Evolutionary conservation across 2,329 filamentous ascomycete species (phyloP).

Genomic region (Mycocentrospora acerina): DNA sequence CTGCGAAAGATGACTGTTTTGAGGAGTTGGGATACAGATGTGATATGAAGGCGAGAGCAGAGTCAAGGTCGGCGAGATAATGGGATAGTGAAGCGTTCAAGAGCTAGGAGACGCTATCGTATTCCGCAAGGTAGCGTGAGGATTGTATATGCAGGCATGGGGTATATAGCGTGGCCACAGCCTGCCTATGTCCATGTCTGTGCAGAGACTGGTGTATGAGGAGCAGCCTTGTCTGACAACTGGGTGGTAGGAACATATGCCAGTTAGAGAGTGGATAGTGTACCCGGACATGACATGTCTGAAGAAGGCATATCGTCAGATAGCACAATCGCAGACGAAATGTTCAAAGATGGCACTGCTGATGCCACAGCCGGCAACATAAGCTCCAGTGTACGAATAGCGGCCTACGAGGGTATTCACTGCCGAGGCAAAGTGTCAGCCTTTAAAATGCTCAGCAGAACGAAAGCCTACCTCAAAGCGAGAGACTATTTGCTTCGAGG

Average conservation of each 20-base stretch:
- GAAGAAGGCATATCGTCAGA: too few relatives aligned
- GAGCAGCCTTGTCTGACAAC: background rate
- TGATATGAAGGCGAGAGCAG: constrained; percentile 5
- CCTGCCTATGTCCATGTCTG: constrained; percentile 2
- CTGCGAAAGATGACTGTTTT: background rate
- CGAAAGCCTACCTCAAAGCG: too few relatives aligned
- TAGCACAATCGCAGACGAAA: too few relatives aligned
- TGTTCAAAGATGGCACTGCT: background rate
- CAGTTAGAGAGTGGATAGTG: background rate
- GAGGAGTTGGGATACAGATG: constrained; percentile 2
- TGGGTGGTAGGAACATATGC: background rate
- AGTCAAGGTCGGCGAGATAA: background rate
- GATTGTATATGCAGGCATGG: constrained; percentile 1
- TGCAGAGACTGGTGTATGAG: constrained; percentile 2
- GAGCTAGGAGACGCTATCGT: too few relatives aligned
- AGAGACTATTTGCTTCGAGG: background rate
- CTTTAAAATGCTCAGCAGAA: too few relatives aligned
- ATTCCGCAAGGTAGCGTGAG: background rate
- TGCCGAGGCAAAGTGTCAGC: background rate
- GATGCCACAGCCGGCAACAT: constrained; percentile 1
- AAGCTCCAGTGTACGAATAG: too few relatives aligned
- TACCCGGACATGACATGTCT: background rate
- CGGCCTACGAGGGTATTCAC: background rate
- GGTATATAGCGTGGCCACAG: background rate
- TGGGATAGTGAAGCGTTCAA: too few relatives aligned